Evolutionary conservation across 345 rosid genomes (phyloP), one percentile per base, ranked within the genome.

Genomic region (Euphorbia tirucalli): DNA sequence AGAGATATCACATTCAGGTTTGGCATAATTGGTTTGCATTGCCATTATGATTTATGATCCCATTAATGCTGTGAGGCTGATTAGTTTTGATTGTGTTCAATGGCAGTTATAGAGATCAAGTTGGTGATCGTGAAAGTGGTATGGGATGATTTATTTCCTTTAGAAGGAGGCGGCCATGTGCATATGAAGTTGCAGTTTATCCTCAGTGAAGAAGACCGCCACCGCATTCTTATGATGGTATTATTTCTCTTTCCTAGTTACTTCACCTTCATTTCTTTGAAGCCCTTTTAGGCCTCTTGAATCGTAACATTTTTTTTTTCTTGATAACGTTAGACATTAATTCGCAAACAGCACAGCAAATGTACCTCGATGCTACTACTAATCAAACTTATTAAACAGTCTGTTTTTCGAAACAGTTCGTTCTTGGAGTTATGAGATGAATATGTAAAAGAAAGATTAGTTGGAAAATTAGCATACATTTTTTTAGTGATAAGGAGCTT

Each of bases 171-270:
- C 30, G 92, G 98, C 61, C 77, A 81, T 60, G 85, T 90, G 70
- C 91, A 84, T 31, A 63, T 94, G 92, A 90, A 85, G 82, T 66
- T 94, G 87, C 92, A 80, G 78, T 92, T 94, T 80, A 61, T 87
- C 75, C 95, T 92, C 63, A 92, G 80, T 18, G 96, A 94, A 74
- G 91, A 90, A 67, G 98, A 92, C 70, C 85, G 89, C 63, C 80
- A 79, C 16, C 87, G 86, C 59, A 88, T 94, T 22, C 89, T 90
- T 49, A 66, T 58, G 63, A 78, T 89, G 95, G 98, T 91, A 85
- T n/a, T 16, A 11, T 48, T 39, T 19, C 57, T 19, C 44, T 57
- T 1, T 19, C 48, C 13, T 62, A 0, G 8, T 71, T 13, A 49
- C 65, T 25, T 31, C 4, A 19, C 22, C n/a, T 22, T n/a, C 10